phyloP scores from a whole-genome alignment of 257 asterid species.

The Scutellaria galericulata region DNA sequence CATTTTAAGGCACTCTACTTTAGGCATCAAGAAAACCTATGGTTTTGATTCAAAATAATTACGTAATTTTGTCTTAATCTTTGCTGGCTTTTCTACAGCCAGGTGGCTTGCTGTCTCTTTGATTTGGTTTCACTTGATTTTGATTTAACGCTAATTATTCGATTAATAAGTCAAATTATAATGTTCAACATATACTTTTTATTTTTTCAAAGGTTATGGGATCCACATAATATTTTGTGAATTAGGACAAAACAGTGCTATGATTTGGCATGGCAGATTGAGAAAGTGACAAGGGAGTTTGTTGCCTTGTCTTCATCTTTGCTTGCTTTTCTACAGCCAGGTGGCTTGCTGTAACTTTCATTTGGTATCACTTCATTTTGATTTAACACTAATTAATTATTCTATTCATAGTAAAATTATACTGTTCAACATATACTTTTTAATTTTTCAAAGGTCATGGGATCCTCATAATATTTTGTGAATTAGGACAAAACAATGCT shows the following conservation, averaged over 20 bases:
- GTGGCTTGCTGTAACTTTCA: slow-evolving; percentile 4
- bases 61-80: background rate
- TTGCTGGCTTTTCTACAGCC: slow-evolving; percentile 17
- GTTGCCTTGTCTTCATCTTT: slow-evolving; percentile 7
- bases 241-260: slow-evolving; percentile 10
- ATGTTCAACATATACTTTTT: background rate
- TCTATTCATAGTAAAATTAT: slow-evolving; percentile 10
- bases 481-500: slow-evolving; percentile 12
- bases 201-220: background rate
- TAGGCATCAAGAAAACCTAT: background rate
- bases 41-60: slow-evolving; percentile 15
- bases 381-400: background rate
- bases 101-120: slow-evolving; percentile 13
- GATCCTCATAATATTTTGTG: slow-evolving; percentile 9
- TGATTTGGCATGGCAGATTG: background rate
- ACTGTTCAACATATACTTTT: background rate
- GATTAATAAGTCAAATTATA: slow-evolving; percentile 12
- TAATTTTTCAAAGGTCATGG: background rate
- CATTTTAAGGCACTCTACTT: background rate
- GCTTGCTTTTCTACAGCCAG: slow-evolving; percentile 4
- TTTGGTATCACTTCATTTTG: slow-evolving; percentile 20
- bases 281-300: slow-evolving; percentile 2
- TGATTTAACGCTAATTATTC: background rate
- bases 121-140: slow-evolving; percentile 15
- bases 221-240: slow-evolving; percentile 4